Conservation (phyloP, 306 rosid genomes). For the Nissolia schottii region DNA sequence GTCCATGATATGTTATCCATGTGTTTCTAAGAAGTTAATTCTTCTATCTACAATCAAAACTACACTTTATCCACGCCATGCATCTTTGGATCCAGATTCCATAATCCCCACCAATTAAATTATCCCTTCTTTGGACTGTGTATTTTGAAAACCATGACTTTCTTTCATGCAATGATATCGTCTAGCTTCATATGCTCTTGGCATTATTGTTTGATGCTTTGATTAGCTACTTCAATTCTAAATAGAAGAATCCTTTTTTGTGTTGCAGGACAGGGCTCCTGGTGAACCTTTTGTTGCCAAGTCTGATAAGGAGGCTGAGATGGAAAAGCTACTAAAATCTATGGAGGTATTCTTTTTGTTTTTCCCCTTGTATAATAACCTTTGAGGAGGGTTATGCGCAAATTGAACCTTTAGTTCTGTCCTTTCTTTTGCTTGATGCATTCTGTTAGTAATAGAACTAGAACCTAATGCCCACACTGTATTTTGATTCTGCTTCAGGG, state of each 20-base stretch:
- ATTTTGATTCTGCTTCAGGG: constrained; percentile 54
- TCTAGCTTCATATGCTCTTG: neutral
- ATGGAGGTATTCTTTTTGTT: constrained; percentile 68
- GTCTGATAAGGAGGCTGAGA: constrained; percentile 88
- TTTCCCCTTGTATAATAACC: neutral
- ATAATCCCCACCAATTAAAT: neutral
- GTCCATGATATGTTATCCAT: neutral
- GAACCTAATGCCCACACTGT: constrained; percentile 4
- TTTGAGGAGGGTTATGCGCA: neutral
- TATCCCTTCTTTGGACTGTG: neutral
- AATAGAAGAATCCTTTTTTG: constrained; percentile 8
- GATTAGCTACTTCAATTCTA: neutral
- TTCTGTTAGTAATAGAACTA: neutral
- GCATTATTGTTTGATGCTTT: constrained; percentile 13
- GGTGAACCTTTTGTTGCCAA: constrained; percentile 87
- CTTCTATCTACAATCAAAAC: neutral
- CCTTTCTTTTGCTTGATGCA: neutral
- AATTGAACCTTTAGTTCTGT: neutral
- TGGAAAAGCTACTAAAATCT: constrained; percentile 83
- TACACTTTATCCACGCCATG: neutral
- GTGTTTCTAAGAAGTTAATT: neutral
- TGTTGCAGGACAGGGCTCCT: constrained; percentile 66
- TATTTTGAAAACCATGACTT: neutral
- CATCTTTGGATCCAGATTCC: neutral
- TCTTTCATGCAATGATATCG: constrained; percentile 9